Base-by-base conservation (phyloP, 208 protist genomes). In the Acanthamoeba triangularis region DNA sequence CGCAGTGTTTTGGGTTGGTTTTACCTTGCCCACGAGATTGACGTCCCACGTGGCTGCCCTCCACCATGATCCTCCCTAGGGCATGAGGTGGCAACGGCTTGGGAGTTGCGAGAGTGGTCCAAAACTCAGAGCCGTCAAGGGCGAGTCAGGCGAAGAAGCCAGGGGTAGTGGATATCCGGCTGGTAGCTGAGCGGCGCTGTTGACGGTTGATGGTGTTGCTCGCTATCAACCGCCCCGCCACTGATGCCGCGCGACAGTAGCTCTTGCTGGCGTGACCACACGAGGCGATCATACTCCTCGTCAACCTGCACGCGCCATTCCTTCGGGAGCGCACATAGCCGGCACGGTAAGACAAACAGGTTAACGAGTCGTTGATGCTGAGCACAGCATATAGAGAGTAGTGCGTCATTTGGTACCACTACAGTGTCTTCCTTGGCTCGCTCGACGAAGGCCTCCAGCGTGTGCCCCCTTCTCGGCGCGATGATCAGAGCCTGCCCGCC, bases 161-260 rank as follows among this genome's bases (percentile, higher is more conserved):
- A 44, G 14, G 80, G 80, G 33, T 63, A 88, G 80, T 88, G 80
- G 14, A 41, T 33, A 20, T 88, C 49, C 5, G 80, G 80, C 25
- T 41, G 14, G 28, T 88, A 88, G n/a, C 44, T 14, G n/a, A 30
- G 69, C 30, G 2, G 69, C n/a, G n/a, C 35, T 0, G 69, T 78
- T 78, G 69, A 30, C 30, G 28, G 1, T 28, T 65, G 59, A 65
- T 65, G 49, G 49, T 54, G 49, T 54, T 54, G 49, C 49, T 13
- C 54, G 54, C 28, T 7, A 30, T 14, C 30, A 76, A 33, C 11
- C n/a, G n/a, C 0, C 18, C 4, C 8, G 10, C 16, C 67, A 25
- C 10, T 33, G 67, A 76, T 33, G 67, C 30, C 35, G 30, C 6
- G 33, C 67, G 35, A n/a, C 76, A 85, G 47, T 37, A 85, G 76